Evolutionary conservation across 345 rosid species (phyloP).

Genomic region (Citrus glauca): DNA sequence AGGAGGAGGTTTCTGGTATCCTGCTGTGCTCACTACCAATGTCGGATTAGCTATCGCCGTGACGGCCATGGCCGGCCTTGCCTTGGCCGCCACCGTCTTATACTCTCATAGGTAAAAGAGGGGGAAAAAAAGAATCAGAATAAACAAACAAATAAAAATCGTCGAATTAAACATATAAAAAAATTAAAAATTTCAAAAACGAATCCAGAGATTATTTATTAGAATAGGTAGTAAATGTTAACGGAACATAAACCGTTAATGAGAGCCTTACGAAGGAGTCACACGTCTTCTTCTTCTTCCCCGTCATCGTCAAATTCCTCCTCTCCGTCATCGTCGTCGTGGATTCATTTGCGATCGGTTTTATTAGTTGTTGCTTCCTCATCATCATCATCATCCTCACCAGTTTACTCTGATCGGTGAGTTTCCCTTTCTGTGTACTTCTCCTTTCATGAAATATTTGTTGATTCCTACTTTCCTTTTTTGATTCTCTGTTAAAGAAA

Average conservation of each 20-base stretch:
- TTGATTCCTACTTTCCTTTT: constrained; percentile 1
- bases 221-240: constrained; percentile 28
- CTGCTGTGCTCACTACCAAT: constrained; percentile 39
- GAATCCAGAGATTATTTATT: constrained; percentile 11
- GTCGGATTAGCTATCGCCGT: constrained; percentile 59
- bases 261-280: constrained; percentile 60
- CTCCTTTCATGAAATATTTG: neutral
- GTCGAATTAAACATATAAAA: neutral
- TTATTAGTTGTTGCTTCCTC: constrained; percentile 53
- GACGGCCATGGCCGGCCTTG: constrained; percentile 76
- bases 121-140: neutral
- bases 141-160: neutral
- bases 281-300: constrained; percentile 36
- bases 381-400: constrained; percentile 47
- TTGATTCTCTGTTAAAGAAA: neutral
- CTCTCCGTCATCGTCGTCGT: constrained; percentile 46
- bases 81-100: constrained; percentile 60
- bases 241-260: constrained; percentile 48
- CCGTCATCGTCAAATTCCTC: constrained; percentile 37
- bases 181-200: neutral
- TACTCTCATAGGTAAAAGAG: constrained; percentile 53
- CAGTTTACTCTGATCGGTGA: constrained; percentile 46
- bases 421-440: constrained; percentile 17
- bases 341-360: constrained; percentile 67
- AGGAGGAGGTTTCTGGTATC: constrained; percentile 45